A percentile compares a stretch with the other conserved stretches of the same genome.
Evolutionary conservation across 805 yeast species (phyloP).

Genomic region (Lipomyces spencermartinsiae): DNA sequence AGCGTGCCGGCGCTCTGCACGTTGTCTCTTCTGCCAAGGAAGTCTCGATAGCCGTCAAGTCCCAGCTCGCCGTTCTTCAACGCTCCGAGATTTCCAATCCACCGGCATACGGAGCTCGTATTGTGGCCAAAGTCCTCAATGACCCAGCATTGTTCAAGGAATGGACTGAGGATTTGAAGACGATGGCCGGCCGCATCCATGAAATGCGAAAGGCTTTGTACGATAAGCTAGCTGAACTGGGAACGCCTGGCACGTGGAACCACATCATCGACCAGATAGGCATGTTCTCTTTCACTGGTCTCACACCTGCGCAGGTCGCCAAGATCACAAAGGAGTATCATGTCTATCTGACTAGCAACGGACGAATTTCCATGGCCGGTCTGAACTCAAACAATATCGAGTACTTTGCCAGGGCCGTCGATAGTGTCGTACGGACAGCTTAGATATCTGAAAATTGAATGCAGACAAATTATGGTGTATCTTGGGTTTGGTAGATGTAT

Average conservation of each 20-base stretch:
- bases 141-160: conserved; percentile 70
- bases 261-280: conserved; percentile 92
- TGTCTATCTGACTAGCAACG: conserved; percentile 79
- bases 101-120: conserved; percentile 94
- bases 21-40: conserved; percentile 55
- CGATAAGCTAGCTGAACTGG: conserved; percentile 61
- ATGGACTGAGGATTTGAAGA: conserved; percentile 83
- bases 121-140: conserved; percentile 76
- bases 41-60: conserved; percentile 62
- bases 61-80: conserved; percentile 77
- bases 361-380: conserved; percentile 95
- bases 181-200: conserved; percentile 85
- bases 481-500: background rate
- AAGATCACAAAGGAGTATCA: conserved; percentile 79
- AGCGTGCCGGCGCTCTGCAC: conserved; percentile 94
- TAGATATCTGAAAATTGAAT: background rate
- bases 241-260: conserved; percentile 91
- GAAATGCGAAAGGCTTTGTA: conserved; percentile 77
- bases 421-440: conserved; percentile 45
- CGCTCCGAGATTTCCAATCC: conserved; percentile 92
- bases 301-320: conserved; percentile 74
- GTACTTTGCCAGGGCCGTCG: conserved; percentile 79
- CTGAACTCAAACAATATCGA: conserved; percentile 79
- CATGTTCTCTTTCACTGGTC: conserved; percentile 95
- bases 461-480: background rate